Evolutionary conservation across 495 filamentous ascomycete species (phyloP), one percentile per base, ranked within the genome.

Genomic region (Penicillium cataractarum): DNA sequence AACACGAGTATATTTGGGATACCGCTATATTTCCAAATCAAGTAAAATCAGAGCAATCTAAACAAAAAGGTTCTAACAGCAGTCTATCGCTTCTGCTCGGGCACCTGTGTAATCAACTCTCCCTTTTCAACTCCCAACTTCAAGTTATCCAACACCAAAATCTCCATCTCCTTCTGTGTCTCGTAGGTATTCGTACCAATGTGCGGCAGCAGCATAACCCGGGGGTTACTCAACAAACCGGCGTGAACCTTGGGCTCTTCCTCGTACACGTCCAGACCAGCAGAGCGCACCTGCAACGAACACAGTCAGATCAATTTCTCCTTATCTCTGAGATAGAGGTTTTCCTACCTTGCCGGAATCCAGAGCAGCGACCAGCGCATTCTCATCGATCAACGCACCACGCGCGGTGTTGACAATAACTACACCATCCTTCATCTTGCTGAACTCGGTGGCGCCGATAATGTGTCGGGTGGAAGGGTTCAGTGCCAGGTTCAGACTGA

Each of bases 381-480:
- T 77, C 81, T 96, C 92, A 66, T 96, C 89, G 39, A 94, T 86
- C 58, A 92, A 77, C 32, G 89, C 89, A 22, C 92, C 92, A 6
- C 92, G 85, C 6, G 92, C 91, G 3, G 92, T 93, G 70, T 96
- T 96, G 17, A 94, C 85, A 55, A 94, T 82, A 68, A 92, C 90
- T 15, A 90, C 85, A 13, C 92, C 91, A 64, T 84, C 82, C 70
- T 92, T 93, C 83, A 94, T 88, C 71, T 89, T 83, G 57, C 71
- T 74, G 65, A 94, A 83, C 65, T 92, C 83, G 50, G 81, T 80
- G 17, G 78, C 81, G 50, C 84, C 86, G 60, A 94, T 87, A 53
- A 89, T 90, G 67, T 92, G 85, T 42, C 77, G 77, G n/a, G 92
- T 93, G 3, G 78, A 78, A 26, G 75, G 80, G 57, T 88, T 88